phyloP scores from a whole-genome alignment of 495 filamentous ascomycete genomes.

The Aspergillus olivimuriae region DNA sequence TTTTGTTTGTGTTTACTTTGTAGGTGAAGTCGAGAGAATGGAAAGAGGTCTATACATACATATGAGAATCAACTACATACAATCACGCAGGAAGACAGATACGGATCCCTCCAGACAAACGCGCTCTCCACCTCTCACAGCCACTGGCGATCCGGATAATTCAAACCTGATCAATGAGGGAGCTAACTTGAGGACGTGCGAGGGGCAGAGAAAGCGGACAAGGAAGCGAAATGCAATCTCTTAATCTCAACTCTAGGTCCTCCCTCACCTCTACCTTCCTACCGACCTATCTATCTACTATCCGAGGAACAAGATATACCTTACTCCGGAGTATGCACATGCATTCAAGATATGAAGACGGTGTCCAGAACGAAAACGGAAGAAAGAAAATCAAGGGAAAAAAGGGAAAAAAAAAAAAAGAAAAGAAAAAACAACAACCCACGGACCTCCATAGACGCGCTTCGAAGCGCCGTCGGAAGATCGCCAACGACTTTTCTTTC shows the following conservation, averaged over 20 bases:
- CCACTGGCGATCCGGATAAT: conserved; percentile 7
- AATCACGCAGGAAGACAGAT: background rate
- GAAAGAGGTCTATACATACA: no score
- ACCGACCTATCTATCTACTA: background rate
- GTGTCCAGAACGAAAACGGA: no score
- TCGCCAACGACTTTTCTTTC: background rate
- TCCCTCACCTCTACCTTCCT: background rate
- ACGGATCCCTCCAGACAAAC: background rate
- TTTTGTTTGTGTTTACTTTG: no score
- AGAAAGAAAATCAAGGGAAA: background rate
- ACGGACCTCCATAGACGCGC: conserved; percentile 1
- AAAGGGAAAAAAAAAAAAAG: background rate
- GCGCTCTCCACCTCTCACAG: background rate
- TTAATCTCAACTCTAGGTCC: background rate
- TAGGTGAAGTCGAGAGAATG: no score
- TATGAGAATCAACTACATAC: no score
- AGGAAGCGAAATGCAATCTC: no score
- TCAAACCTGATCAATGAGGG: background rate
- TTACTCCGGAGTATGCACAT: no score
- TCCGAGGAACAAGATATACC: background rate
- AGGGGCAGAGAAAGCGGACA: no score
- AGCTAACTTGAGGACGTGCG: background rate
- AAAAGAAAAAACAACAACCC: background rate
- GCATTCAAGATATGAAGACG: no score
- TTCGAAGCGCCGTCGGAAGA: conserved; percentile 1